phyloP scores from a whole-genome alignment of 2,329 filamentous ascomycete species.

The Trichothecium roseum region DNA sequence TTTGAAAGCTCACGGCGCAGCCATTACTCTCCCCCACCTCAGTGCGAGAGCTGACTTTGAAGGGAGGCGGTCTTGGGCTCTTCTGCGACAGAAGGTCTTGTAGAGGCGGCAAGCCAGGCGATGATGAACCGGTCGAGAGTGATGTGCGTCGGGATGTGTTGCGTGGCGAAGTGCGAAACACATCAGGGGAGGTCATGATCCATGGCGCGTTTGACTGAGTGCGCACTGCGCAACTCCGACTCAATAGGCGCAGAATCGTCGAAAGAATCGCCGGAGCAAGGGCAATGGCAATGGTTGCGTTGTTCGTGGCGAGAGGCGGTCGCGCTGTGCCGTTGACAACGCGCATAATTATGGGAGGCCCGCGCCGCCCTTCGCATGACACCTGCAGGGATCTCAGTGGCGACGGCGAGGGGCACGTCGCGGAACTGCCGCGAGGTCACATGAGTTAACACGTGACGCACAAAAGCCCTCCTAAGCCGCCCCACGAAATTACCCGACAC shows the following conservation, averaged over 20 bases:
- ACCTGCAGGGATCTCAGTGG: not conserved
- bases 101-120: constrained; percentile 44
- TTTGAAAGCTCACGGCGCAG: constrained; percentile 24
- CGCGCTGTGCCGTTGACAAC: not conserved
- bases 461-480: constrained; percentile 21
- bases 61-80: not conserved
- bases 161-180: constrained; percentile 18
- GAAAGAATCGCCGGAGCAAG: too few species aligned
- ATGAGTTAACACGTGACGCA: constrained; percentile 22
- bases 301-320: not conserved
- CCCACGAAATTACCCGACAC: constrained; percentile 24
- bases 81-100: constrained; percentile 33
- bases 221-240: constrained; percentile 37
- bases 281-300: constrained; percentile 10
- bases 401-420: constrained; percentile 7
- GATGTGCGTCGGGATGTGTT: constrained; percentile 21
- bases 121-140: constrained; percentile 31
- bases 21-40: too few species aligned
- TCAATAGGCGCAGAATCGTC: constrained; percentile 14
- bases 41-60: too few species aligned
- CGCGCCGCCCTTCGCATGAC: too few species aligned
- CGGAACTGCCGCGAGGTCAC: constrained; percentile 23
- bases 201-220: constrained; percentile 14
- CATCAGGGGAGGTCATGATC: constrained; percentile 22
- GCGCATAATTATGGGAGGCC: too few species aligned